Base-by-base conservation (phyloP, 2,329 filamentous ascomycete species). In the Epichloe sibirici region DNA sequence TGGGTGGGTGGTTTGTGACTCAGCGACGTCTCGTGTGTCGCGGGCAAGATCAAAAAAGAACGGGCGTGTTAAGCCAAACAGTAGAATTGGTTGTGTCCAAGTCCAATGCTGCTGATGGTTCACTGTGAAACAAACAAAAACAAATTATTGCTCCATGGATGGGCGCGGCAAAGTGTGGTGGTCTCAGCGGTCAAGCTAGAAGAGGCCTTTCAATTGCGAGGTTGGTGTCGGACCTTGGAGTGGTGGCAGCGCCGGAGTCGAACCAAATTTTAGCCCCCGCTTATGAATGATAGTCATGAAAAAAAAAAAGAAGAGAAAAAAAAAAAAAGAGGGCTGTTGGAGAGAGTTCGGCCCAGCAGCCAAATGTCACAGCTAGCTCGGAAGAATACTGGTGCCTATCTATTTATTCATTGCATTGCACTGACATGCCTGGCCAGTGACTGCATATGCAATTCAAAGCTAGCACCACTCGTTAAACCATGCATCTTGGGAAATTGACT, bases 241-340 rank as follows among this genome's bases (percentile, higher is more conserved):
- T 38, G 45, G 17, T 12, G 34, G 17, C 12, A 17, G 48, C 15
- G 38, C 25, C 11, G 23, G 31, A 17, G 15, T n/a, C n/a, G 25
- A n/a, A 46, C 46, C 12, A 35, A 23, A 45, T 39, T 53, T 45
- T 31, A 43, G 51, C 21, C 48, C 51, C 51, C 47, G 48, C 51
- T 37, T 46, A 21, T 12, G 2, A 47, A 21, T 12, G 2, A 47
- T 8, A 15, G 17, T 11, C 15, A 6, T 5, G n/a, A 21, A 46
- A 46, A 46, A 46, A 46, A 51, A 51, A 37, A 17, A 17, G 17
- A 17, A 28, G 17, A 21, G 11, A 2, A 7, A 2, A 15, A 25
- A 28, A 40, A 28, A 38, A 21, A 38, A 38, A 25, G 5, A 13
- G 21, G 11, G 13, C 13, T 8, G 37, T 12, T 13, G 13, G 15